These are phyloP conservation scores for Alternaria rosae DNA, from an alignment of 2,329 filamentous ascomycete species.

Conservation along the genomic window DNA sequence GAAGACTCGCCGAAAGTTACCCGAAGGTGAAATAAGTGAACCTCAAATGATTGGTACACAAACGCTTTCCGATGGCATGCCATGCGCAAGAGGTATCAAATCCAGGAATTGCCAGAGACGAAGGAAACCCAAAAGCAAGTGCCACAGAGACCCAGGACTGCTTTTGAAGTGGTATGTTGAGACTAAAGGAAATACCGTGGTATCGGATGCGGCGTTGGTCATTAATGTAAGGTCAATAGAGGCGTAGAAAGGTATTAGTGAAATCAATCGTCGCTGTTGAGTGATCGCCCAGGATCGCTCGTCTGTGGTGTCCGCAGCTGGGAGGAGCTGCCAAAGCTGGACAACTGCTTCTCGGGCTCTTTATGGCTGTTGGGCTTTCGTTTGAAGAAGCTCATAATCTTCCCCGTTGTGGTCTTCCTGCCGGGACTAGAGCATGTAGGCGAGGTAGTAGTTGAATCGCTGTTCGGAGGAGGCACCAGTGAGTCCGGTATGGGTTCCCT, in stretches of 20 bases:
- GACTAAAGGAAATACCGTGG: constrained; percentile 28
- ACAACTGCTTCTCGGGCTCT: constrained; percentile 45
- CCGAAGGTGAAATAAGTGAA: constrained; percentile 26
- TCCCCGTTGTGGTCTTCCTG: constrained; percentile 39
- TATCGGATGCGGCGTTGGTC: constrained; percentile 27
- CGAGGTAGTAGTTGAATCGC: constrained; percentile 30
- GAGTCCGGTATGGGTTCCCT: constrained; percentile 32
- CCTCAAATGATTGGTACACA: constrained; percentile 18
- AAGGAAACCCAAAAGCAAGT: constrained; percentile 21
- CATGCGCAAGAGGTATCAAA: constrained; percentile 30
- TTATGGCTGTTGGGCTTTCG: constrained; percentile 39
- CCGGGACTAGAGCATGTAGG: constrained; percentile 35
- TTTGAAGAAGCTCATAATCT: constrained; percentile 49
- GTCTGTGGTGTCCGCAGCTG: constrained; percentile 45
- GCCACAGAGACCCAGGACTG: constrained; percentile 19
- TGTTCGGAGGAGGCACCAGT: constrained; percentile 34
- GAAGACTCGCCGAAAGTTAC: constrained; percentile 18
- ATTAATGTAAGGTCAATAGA: constrained; percentile 19
- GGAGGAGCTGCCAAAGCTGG: constrained; percentile 45
- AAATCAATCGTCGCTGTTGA: constrained; percentile 46
- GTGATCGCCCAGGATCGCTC: constrained; percentile 44
- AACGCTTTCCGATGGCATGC: constrained; percentile 31
- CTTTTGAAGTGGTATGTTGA: constrained; percentile 28
- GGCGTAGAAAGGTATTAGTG: constrained; percentile 7
- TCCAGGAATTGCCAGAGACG: constrained; percentile 20